A percentile compares a stretch with the other conserved stretches of the same genome.
Evolutionary conservation across 1,284 basidiomycete species (phyloP).

Genomic region (Rhodotorula mucilaginosa): DNA sequence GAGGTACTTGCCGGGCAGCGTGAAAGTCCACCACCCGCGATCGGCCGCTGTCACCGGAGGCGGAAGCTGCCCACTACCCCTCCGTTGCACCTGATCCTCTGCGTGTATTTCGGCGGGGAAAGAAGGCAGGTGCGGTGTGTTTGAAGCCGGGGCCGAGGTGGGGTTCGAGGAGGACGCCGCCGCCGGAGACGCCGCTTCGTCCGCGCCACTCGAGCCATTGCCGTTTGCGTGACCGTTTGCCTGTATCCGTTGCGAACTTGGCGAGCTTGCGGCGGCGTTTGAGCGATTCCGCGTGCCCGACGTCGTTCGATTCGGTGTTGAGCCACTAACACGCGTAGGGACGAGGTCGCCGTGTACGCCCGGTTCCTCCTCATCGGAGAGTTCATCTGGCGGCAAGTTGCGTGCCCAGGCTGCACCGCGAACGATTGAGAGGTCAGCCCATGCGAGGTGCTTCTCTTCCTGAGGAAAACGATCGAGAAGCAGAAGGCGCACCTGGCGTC

Average conservation of each 20-base stretch:
- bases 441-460: too few species aligned
- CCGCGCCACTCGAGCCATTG: too few species aligned
- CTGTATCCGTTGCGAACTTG: too few species aligned
- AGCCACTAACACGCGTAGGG: conserved; percentile 1
- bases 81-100: neutral
- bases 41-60: conserved; percentile 4
- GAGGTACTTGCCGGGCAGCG: conserved; percentile 41
- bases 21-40: conserved; percentile 45
- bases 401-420: conserved; percentile 30
- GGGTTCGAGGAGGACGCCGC: conserved; percentile 17
- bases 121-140: neutral
- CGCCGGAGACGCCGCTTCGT: neutral
- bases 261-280: too few species aligned
- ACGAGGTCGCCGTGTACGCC: conserved; percentile 5
- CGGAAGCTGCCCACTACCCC: neutral
- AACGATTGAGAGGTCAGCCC: neutral
- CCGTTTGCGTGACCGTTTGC: too few species aligned
- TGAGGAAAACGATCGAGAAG: conserved; percentile 1
- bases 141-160: neutral
- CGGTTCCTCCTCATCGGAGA: conserved; percentile 15
- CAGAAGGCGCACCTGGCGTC: conserved; percentile 8
- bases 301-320: neutral
- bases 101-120: conserved; percentile 5
- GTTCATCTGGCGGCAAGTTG: conserved; percentile 26
- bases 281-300: neutral